phyloP scores from a whole-genome alignment of 805 yeast species.

The Kazachstania bromeliacearum region DNA sequence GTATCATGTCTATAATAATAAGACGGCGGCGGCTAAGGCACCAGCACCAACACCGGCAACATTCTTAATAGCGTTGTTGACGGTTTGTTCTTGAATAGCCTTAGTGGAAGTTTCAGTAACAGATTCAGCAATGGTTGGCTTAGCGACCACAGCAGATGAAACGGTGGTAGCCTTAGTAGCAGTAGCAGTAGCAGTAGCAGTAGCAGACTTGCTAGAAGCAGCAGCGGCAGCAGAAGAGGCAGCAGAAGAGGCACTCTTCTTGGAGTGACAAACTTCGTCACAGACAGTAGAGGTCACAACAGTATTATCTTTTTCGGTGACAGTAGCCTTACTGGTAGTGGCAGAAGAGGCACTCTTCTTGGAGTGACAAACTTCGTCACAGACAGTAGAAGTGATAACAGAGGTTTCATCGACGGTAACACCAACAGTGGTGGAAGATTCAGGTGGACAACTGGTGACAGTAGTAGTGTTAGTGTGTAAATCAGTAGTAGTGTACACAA shows the following conservation, averaged over 20 bases:
- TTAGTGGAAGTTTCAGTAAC: no score
- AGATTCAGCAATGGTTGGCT: no score
- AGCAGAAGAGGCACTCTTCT: slow-evolving; percentile 5
- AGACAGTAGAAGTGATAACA: slow-evolving; percentile 5
- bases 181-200: no score
- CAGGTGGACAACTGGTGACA: slow-evolving; percentile 3
- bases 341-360: slow-evolving; percentile 4
- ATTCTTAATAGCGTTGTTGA: slow-evolving; percentile 9
- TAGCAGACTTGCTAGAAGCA: no score
- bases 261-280: slow-evolving; percentile 10
- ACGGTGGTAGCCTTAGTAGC: no score
- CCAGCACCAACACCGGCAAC: slow-evolving; percentile 11
- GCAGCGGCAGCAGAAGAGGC: no score
- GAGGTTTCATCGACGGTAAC: slow-evolving; percentile 2
- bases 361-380: slow-evolving; percentile 8
- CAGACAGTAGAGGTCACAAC: slow-evolving; percentile 8
- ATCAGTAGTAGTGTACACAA: background rate
- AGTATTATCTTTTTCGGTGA: slow-evolving; percentile 1
- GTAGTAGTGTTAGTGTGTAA: slow-evolving; percentile 3
- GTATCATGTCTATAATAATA: slow-evolving; percentile 11
- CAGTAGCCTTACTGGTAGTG: background rate
- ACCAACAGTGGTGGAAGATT: slow-evolving; percentile 2
- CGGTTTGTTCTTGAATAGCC: slow-evolving; percentile 11
- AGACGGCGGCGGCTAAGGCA: slow-evolving; percentile 11
- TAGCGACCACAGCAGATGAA: no score